Evolutionary conservation across 2,329 filamentous ascomycete genomes (phyloP).

Genomic region (Verticillium tricorpus): DNA sequence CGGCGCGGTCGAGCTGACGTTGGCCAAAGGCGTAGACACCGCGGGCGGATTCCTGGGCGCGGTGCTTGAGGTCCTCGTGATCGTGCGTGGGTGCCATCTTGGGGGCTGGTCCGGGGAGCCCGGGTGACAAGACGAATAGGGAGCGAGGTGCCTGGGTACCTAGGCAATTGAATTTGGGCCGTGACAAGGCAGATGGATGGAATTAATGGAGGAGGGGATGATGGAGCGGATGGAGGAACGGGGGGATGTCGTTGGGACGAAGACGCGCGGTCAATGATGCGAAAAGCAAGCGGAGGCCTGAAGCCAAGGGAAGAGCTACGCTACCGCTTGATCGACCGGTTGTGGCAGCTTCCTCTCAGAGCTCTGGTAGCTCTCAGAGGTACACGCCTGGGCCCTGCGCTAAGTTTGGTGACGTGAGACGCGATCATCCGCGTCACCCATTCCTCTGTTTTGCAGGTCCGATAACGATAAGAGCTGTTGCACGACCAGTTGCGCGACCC

Average conservation of each 20-base stretch:
- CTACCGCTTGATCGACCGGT: not conserved
- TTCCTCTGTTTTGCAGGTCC: not conserved
- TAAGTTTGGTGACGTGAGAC: not conserved
- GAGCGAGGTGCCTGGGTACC: no score
- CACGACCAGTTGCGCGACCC: no score
- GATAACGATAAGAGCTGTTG: not conserved
- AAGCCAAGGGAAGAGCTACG: not conserved
- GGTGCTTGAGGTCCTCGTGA: slow-evolving; percentile 11
- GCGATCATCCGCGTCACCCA: not conserved
- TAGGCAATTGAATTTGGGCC: not conserved
- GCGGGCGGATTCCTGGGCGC: slow-evolving; percentile 27
- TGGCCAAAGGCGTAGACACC: slow-evolving; percentile 35
- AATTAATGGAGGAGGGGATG: not conserved
- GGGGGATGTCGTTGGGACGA: not conserved
- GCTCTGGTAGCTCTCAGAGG: not conserved
- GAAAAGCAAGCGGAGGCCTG: not conserved
- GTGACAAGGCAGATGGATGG: not conserved
- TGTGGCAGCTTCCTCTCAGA: not conserved
- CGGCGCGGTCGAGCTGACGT: slow-evolving; percentile 41
- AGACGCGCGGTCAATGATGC: not conserved
- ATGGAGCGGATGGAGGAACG: not conserved
- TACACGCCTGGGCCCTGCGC: not conserved
- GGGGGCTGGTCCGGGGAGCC: not conserved
- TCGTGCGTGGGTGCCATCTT: not conserved
- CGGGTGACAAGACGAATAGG: not conserved